Percentiles rank a stretch among this genome's conserved stretches.
Evolutionary conservation across 164 flowering plant species (phyloP).

Genomic region (Annona squamosa): DNA sequence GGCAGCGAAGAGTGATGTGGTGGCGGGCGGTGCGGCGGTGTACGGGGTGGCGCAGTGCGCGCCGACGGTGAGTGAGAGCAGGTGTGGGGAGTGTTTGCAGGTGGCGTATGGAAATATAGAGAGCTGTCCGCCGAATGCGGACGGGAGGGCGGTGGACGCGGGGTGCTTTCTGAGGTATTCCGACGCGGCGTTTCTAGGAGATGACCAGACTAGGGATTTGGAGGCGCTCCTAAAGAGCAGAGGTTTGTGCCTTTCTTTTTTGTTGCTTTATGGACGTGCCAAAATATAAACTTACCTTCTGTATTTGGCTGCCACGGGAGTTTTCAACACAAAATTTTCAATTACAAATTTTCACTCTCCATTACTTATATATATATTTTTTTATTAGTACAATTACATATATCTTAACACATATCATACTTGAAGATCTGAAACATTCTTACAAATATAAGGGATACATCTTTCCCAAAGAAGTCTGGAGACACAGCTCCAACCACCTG

Average conservation of each 20-base stretch:
- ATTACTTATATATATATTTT: too few species aligned
- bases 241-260: neutral
- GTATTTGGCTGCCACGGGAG: too few species aligned
- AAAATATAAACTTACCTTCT: too few species aligned
- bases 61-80: slow-evolving; percentile 23
- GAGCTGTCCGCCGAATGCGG: slow-evolving; percentile 29
- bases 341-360: too few species aligned
- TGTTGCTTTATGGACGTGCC: neutral
- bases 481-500: too few species aligned
- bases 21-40: slow-evolving; percentile 7
- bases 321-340: too few species aligned
- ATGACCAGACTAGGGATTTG: slow-evolving; percentile 32
- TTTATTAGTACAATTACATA: too few species aligned
- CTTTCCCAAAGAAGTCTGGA: too few species aligned
- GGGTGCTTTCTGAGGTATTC: slow-evolving; percentile 65
- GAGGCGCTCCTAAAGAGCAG: slow-evolving; percentile 28
- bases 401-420: too few species aligned
- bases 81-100: slow-evolving; percentile 42
- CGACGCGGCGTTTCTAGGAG: slow-evolving; percentile 26
- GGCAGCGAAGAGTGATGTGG: slow-evolving; percentile 21
- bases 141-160: slow-evolving; percentile 43
- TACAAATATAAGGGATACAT: too few species aligned
- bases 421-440: too few species aligned
- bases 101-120: slow-evolving; percentile 27
- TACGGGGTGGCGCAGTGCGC: slow-evolving; percentile 55